These are phyloP conservation scores for Xeromyces bisporus DNA, from an alignment of 495 filamentous ascomycete genomes.

Conservation along the genomic window DNA sequence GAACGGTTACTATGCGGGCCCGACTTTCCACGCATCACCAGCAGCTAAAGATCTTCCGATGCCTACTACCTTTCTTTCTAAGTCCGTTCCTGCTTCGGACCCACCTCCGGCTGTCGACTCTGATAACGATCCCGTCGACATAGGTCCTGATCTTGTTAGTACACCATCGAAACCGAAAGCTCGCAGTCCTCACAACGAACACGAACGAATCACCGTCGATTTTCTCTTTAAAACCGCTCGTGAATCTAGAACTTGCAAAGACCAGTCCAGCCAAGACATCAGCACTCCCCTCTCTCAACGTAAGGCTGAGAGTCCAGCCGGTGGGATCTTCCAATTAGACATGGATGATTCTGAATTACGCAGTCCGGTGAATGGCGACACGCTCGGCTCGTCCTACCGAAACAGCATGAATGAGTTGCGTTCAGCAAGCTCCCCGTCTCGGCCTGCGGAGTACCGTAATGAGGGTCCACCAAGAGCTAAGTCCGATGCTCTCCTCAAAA, in stretches of 20 bases:
- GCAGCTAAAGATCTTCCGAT: constrained; percentile 86
- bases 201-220: constrained; percentile 64
- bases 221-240: constrained; percentile 76
- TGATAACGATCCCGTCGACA: constrained; percentile 22
- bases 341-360: constrained; percentile 36
- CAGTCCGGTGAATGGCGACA: constrained; percentile 36
- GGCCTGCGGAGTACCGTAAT: constrained; percentile 7
- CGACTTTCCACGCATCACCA: constrained; percentile 89
- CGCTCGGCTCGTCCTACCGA: constrained; percentile 50
- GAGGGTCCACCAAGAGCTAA: constrained; percentile 28
- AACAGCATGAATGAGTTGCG: constrained; percentile 45
- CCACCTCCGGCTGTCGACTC: constrained; percentile 20
- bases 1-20: constrained; percentile 61
- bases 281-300: constrained; percentile 10
- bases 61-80: constrained; percentile 81
- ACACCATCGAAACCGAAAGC: constrained; percentile 27
- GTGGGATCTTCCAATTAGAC: constrained; percentile 49
- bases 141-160: constrained; percentile 16
- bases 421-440: constrained; percentile 13
- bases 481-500: constrained; percentile 30
- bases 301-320: constrained; percentile 22
- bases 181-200: constrained; percentile 13
- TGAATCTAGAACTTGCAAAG: constrained; percentile 33
- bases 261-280: constrained; percentile 30
- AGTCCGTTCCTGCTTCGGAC: constrained; percentile 46